Percentiles rank a stretch among this genome's conserved stretches.
Conservation (phyloP, 331 rosid genomes). For the Pyrus hybrid region DNA sequence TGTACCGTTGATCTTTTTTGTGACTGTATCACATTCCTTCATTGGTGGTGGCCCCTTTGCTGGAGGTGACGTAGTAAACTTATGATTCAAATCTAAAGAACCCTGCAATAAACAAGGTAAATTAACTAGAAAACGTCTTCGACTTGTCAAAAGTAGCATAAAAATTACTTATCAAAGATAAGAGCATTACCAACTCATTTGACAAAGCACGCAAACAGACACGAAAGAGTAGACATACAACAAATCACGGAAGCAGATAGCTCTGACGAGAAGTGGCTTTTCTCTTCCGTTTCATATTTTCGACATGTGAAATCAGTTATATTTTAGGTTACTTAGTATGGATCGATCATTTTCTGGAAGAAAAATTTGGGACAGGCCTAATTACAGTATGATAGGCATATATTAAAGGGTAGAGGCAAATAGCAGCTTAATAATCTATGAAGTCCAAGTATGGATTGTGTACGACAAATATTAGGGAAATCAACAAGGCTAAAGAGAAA, state of each 20-base stretch:
- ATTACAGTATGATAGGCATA: neutral
- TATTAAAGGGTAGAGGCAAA: neutral
- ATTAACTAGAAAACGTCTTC: neutral
- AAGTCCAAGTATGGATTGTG: neutral
- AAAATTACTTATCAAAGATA: neutral
- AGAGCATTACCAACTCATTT: neutral
- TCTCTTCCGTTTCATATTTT: neutral
- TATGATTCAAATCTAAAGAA: constrained; percentile 34
- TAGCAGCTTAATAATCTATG: neutral
- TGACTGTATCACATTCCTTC: constrained; percentile 28
- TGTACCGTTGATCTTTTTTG: constrained; percentile 19
- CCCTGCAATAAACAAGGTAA: constrained; percentile 27
- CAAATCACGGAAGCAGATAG: neutral
- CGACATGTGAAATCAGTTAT: neutral
- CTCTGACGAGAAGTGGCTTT: neutral
- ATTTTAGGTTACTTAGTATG: neutral
- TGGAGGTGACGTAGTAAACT: constrained; percentile 14
- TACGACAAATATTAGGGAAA: neutral
- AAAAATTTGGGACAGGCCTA: neutral
- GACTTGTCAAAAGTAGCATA: neutral
- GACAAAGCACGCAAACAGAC: neutral
- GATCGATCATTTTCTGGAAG: neutral
- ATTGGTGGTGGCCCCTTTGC: constrained; percentile 20
- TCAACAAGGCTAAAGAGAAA: neutral
- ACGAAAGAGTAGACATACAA: neutral